Base-by-base conservation (phyloP, 768 basidiomycete genomes). In the Pleurotus cornucopiae region DNA sequence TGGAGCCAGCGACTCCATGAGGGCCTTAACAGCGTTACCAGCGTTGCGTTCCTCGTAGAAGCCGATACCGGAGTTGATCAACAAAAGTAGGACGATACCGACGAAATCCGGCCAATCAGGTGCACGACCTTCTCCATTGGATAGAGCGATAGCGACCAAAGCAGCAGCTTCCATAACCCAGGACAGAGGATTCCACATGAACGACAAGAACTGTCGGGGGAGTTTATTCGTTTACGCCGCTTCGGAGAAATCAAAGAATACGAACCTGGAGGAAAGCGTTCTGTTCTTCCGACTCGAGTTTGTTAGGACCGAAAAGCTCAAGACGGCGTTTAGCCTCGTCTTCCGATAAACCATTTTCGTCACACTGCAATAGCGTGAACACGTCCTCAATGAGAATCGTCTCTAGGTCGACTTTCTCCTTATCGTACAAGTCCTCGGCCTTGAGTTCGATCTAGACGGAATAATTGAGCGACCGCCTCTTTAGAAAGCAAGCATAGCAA, bases 141-240 rank as follows among this genome's bases (percentile, higher is more conserved):
- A 97, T 26, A 98, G 84, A 41, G 84, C 94, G 70, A 98, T 98
- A 47, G 96, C 95, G 62, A 94, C 93, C 26, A 94, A 79, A 6
- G 92, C 91, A 39, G 94, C 94, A 60, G 88, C 94, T 73, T 98
- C 96, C 96, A 98, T 98, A 73, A 98, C 96, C 96, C 96, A 98
- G 34, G 96, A 98, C 11, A 98, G 79, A 44, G 96, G 96, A 76
- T 98, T 98, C 96, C 96, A 98, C 96, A 98, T 98, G 83, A 98
- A 98, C 69, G 86, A 86, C 63, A 94, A 75, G 73, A 95, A 94
- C 90, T 91, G 43, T 46, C 30, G 30, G 30, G 30, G 30, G 30
- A 34, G 30, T 34, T 34, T 34, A 34, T 34, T 34, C 30, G 7
- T 34, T 34, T 34, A 34, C 7, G 30, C 30, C 9, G 30, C 30